Evolutionary conservation across 129 eudicot species (phyloP).

Genomic region (Silybum marianum): DNA sequence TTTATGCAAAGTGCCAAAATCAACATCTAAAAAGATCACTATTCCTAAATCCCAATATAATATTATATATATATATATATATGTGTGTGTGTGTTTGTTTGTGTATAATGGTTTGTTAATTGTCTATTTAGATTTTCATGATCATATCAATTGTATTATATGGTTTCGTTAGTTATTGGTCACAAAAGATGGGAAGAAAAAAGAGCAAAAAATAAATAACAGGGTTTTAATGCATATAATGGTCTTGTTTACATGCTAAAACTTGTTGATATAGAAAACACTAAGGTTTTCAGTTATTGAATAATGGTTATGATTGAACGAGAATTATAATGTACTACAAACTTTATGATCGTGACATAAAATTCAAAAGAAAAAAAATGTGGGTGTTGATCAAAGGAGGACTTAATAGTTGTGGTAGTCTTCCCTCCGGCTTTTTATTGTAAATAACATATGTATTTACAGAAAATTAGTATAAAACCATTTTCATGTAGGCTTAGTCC

Average conservation of each 20-base stretch:
- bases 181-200: neutral
- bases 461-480: too few relatives aligned
- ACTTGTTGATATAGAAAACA: neutral
- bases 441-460: too few relatives aligned
- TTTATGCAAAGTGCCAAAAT: conserved; percentile 29
- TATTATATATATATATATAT: neutral
- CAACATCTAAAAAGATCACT: conserved; percentile 32
- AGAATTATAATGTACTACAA: neutral
- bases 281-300: neutral
- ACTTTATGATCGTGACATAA: neutral
- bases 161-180: neutral
- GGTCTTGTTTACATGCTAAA: neutral
- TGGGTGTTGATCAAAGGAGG: too few relatives aligned
- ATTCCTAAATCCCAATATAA: neutral
- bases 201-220: neutral
- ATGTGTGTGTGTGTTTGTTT: too few relatives aligned
- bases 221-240: neutral
- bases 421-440: too few relatives aligned
- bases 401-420: too few relatives aligned
- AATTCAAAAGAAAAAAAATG: too few relatives aligned
- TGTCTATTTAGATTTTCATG: neutral
- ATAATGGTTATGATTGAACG: neutral
- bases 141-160: neutral
- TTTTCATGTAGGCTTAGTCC: too few relatives aligned
- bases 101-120: neutral